A percentile compares a stretch with the other conserved stretches of the same genome.
Conservation (phyloP, 352 stramenopile species). For the Blastocystis sp. region DNA sequence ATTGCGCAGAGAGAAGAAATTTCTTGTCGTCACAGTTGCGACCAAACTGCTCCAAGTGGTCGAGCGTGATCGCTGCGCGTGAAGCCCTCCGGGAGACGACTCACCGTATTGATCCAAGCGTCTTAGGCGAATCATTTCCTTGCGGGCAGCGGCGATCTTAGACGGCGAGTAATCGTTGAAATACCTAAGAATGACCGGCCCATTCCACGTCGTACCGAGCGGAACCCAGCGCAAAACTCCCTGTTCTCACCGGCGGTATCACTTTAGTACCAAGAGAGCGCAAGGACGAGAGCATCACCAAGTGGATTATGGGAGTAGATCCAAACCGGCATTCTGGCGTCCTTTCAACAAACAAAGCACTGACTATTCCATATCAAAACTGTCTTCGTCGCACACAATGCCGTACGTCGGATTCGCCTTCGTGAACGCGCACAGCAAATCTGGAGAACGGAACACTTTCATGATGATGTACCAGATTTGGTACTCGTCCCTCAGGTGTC, state of each 20-base stretch:
- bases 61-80: constrained; percentile 76
- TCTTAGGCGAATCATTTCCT: constrained; percentile 49
- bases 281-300: constrained; percentile 12
- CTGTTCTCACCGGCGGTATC: background rate
- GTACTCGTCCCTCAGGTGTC: constrained; percentile 51
- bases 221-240: background rate
- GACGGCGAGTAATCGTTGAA: constrained; percentile 60
- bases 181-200: background rate
- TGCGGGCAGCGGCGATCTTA: constrained; percentile 29
- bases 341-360: constrained; percentile 5
- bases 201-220: background rate
- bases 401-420: constrained; percentile 44
- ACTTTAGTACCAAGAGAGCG: background rate
- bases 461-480: constrained; percentile 59
- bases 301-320: background rate
- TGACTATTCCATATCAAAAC: constrained; percentile 15
- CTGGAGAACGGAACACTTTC: constrained; percentile 62
- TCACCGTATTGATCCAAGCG: constrained; percentile 68
- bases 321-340: constrained; percentile 32
- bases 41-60: constrained; percentile 84
- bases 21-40: constrained; percentile 80
- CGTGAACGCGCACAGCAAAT: constrained; percentile 28
- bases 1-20: constrained; percentile 86
- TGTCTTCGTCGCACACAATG: constrained; percentile 49
- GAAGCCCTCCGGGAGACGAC: background rate